A percentile compares a stretch with the other conserved stretches of the same genome.
Conservation (phyloP, 441 rosid species). For the Populus trichocarpa region DNA sequence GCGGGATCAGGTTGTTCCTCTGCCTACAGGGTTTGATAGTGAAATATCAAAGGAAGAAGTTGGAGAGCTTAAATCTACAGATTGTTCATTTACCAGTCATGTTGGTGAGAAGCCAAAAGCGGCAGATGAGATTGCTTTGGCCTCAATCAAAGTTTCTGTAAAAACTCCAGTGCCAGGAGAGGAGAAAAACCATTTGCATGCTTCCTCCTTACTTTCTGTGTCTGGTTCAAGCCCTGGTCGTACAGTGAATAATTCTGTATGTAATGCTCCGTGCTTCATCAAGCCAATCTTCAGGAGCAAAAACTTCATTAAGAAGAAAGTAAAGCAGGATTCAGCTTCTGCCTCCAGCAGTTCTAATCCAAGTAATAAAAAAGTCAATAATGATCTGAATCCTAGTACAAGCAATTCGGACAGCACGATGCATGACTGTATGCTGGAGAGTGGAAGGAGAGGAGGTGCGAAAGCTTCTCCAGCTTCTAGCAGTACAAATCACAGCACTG, state of each 20-base stretch:
- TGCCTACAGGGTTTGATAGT: constrained; percentile 19
- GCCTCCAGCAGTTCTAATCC: constrained; percentile 27
- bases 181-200: constrained; percentile 35
- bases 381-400: constrained; percentile 35
- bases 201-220: constrained; percentile 25
- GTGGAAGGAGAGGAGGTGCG: constrained; percentile 33
- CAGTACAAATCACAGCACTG: constrained; percentile 31
- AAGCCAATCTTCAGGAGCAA: constrained; percentile 56
- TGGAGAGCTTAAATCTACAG: constrained; percentile 18
- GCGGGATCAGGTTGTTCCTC: constrained; percentile 28
- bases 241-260: constrained; percentile 27
- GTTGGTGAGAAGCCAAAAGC: constrained; percentile 20
- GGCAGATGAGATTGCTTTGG: constrained; percentile 22
- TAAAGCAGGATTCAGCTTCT: constrained; percentile 38
- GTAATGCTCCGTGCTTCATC: constrained; percentile 34
- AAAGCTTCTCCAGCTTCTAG: constrained; percentile 39
- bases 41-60: constrained; percentile 26
- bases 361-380: constrained; percentile 23
- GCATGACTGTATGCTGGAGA: constrained; percentile 19
- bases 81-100: constrained; percentile 22
- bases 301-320: constrained; percentile 53
- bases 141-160: constrained; percentile 23
- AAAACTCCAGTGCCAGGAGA: constrained; percentile 26
- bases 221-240: constrained; percentile 26
- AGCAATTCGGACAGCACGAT: constrained; percentile 25